Conservation (phyloP, 257 asterid genomes). For the Henckelia pumila region DNA sequence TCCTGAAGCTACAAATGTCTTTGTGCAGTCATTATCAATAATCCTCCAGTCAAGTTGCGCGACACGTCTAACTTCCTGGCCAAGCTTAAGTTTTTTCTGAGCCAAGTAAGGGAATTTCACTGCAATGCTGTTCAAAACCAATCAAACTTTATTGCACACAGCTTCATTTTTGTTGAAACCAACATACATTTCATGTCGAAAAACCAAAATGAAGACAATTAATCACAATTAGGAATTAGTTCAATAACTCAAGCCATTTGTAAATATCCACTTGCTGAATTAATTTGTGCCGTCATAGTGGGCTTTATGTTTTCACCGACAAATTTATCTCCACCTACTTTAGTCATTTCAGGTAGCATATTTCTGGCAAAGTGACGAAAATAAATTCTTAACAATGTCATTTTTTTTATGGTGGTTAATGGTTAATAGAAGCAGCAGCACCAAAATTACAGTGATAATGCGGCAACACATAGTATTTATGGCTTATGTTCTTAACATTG, state of each 20-base stretch:
- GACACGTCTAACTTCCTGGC: constrained; percentile 92
- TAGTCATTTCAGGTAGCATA: constrained; percentile 4
- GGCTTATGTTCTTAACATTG: too few species aligned
- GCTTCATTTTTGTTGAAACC: neutral
- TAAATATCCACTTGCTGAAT: neutral
- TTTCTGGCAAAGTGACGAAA: constrained; percentile 7
- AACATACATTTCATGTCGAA: neutral
- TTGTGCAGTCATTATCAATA: constrained; percentile 63
- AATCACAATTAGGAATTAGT: neutral
- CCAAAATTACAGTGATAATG: neutral
- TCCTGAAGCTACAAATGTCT: constrained; percentile 85
- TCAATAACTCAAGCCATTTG: constrained; percentile 5
- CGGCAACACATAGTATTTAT: constrained; percentile 10
- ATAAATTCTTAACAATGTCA: neutral
- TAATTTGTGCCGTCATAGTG: neutral
- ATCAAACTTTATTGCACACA: constrained; percentile 24
- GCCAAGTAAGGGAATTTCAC: constrained; percentile 84
- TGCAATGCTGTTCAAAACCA: constrained; percentile 61
- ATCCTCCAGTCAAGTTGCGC: constrained; percentile 91
- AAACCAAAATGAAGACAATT: neutral
- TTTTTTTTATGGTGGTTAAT: constrained; percentile 4
- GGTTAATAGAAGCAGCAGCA: neutral
- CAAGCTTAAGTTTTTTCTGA: constrained; percentile 71
- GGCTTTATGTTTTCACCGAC: constrained; percentile 6
- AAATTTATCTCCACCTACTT: constrained; percentile 9